Conservation (phyloP, 202 grass and related monocot genomes). For the Digitaria exilis region DNA sequence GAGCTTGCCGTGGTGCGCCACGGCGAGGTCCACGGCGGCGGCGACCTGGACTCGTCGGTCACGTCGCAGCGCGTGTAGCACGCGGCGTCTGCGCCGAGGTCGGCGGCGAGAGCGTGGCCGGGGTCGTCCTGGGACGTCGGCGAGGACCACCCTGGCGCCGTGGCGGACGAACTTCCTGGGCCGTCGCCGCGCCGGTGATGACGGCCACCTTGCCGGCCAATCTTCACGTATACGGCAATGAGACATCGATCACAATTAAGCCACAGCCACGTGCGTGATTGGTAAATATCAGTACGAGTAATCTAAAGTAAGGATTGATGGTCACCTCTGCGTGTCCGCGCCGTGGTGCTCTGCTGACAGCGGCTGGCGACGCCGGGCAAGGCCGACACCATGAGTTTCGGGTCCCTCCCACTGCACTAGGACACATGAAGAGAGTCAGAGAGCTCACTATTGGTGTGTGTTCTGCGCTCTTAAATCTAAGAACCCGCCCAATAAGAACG, state of each 20-base stretch:
- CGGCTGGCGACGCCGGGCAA: too few species aligned
- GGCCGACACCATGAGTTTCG: too few species aligned
- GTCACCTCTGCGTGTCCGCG: too few species aligned
- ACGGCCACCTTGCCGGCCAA: conserved; percentile 54
- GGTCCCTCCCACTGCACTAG: too few species aligned
- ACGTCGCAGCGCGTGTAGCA: conserved; percentile 42
- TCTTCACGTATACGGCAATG: not conserved
- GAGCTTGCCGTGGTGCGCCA: conserved; percentile 47
- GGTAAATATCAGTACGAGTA: too few species aligned
- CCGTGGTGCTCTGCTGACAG: too few species aligned
- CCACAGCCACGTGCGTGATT: too few species aligned
- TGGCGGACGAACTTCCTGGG: conserved; percentile 43
- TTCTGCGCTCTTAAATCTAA: too few species aligned
- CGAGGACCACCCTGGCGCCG: conserved; percentile 53
- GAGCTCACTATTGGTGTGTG: too few species aligned
- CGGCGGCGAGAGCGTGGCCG: conserved; percentile 29
- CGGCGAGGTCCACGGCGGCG: conserved; percentile 44
- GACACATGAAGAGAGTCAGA: too few species aligned
- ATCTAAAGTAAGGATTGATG: too few species aligned
- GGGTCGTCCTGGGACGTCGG: conserved; percentile 54
- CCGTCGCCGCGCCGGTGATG: conserved; percentile 56
- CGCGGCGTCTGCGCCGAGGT: conserved; percentile 26
- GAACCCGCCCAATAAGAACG: too few species aligned
- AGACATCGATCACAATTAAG: not conserved
- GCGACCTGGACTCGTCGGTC: conserved; percentile 40